Conservation (phyloP, 208 protist genomes). For the Trypanosoma theileri region DNA sequence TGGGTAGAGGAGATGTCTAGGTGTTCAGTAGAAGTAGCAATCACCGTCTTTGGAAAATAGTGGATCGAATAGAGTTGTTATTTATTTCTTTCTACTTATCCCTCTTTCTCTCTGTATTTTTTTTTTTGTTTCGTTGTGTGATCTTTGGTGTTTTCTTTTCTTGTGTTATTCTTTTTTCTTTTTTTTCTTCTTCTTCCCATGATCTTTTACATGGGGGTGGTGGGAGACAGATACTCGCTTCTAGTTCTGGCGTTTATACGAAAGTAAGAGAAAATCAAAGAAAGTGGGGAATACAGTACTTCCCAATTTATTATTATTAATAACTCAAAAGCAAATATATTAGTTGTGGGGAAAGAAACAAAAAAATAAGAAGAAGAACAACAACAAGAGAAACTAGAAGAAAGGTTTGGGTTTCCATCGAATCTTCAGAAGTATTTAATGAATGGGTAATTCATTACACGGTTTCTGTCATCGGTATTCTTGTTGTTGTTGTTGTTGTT, state of each 20-base stretch:
- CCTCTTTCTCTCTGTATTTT: background rate
- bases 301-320: background rate
- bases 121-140: slow-evolving; percentile 5
- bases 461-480: background rate
- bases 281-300: background rate
- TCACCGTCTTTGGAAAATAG: background rate
- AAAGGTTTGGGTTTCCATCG: background rate
- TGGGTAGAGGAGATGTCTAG: no score
- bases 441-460: slow-evolving; percentile 14
- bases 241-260: background rate
- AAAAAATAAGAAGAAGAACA: no score
- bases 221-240: no score
- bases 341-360: no score
- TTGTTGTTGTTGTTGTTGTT: slow-evolving; percentile 32
- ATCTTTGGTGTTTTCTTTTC: background rate
- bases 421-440: slow-evolving; percentile 2
- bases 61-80: background rate
- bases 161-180: background rate
- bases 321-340: no score
- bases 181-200: slow-evolving; percentile 1
- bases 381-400: no score
- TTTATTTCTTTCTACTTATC: background rate
- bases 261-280: background rate
- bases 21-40: no score
- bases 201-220: background rate